phyloP scores from a whole-genome alignment of 805 yeast genomes.

The Candida orba region DNA sequence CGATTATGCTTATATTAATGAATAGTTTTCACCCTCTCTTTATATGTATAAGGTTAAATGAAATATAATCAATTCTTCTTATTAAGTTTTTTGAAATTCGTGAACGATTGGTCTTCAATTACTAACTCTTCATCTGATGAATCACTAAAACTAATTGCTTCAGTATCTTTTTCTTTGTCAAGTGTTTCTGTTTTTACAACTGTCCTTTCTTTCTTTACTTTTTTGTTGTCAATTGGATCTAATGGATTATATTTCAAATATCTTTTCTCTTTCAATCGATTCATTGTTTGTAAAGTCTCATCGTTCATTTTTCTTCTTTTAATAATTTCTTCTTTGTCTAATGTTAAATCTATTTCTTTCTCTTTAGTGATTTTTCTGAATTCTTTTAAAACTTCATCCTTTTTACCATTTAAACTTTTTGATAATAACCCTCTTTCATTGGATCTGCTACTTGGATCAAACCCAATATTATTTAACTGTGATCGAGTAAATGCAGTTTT shows the following conservation, averaged over 20 bases:
- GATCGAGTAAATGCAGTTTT: conserved; percentile 34
- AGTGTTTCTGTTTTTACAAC: too few species aligned
- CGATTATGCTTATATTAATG: too few species aligned
- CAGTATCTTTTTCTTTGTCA: too few species aligned
- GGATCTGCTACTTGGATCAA: conserved; percentile 39
- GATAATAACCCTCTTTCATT: conserved; percentile 13
- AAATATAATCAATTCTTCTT: neutral
- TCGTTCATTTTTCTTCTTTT: conserved; percentile 25
- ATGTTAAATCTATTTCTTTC: conserved; percentile 26
- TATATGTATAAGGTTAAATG: too few species aligned
- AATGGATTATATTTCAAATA: neutral
- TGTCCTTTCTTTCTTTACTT: conserved; percentile 3
- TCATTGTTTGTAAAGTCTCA: conserved; percentile 23
- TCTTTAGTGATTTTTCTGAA: conserved; percentile 25
- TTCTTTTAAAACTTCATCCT: conserved; percentile 22
- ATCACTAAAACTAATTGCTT: too few species aligned
- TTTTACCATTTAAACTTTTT: conserved; percentile 9
- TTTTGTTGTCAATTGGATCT: neutral
- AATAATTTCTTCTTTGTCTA: conserved; percentile 25
- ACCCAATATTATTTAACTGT: conserved; percentile 38
- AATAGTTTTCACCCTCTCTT: too few species aligned
- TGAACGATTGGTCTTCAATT: conserved; percentile 1
- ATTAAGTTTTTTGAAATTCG: conserved; percentile 3
- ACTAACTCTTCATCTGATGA: too few species aligned
- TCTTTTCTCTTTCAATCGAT: conserved; percentile 16